phyloP scores from a whole-genome alignment of 495 filamentous ascomycete genomes.

The Aspergillus coremiiformis region DNA sequence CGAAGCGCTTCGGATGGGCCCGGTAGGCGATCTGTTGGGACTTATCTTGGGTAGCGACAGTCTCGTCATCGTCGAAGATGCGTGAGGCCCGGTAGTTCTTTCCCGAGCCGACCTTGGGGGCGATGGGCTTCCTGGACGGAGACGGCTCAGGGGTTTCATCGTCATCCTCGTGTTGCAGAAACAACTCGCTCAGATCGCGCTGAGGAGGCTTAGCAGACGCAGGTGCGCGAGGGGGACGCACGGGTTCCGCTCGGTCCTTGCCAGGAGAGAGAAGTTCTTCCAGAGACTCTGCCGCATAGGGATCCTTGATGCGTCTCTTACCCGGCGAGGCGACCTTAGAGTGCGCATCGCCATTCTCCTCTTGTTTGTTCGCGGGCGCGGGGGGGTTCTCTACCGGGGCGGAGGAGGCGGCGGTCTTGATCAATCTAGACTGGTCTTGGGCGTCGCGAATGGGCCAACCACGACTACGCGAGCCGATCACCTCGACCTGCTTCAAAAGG shows the following conservation, averaged over 20 bases:
- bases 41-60: slow-evolving; percentile 23
- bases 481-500: slow-evolving; percentile 84
- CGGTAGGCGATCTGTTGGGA: slow-evolving; percentile 45
- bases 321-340: slow-evolving; percentile 40
- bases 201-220: slow-evolving; percentile 53
- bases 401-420: slow-evolving; percentile 39
- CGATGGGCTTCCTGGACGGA: slow-evolving; percentile 45
- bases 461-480: slow-evolving; percentile 80
- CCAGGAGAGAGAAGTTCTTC: slow-evolving; percentile 31
- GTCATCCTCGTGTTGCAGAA: slow-evolving; percentile 42
- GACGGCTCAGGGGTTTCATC: slow-evolving; percentile 38
- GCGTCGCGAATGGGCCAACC: slow-evolving; percentile 94
- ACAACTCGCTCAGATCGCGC: slow-evolving; percentile 57
- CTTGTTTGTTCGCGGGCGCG: slow-evolving; percentile 8
- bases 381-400: slow-evolving; percentile 10
- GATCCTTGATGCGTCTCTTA: slow-evolving; percentile 51
- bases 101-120: slow-evolving; percentile 57
- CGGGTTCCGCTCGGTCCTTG: slow-evolving; percentile 29
- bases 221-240: slow-evolving; percentile 31
- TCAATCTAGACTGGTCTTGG: slow-evolving; percentile 72
- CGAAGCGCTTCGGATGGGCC: slow-evolving; percentile 65
- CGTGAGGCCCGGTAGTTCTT: slow-evolving; percentile 65
- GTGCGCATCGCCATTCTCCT: slow-evolving; percentile 24
- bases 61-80: slow-evolving; percentile 59
- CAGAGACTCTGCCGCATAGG: slow-evolving; percentile 65